These are phyloP conservation scores for Phytophthora ramorum DNA, from an alignment of 352 stramenopile genomes.

Conservation along the genomic window DNA sequence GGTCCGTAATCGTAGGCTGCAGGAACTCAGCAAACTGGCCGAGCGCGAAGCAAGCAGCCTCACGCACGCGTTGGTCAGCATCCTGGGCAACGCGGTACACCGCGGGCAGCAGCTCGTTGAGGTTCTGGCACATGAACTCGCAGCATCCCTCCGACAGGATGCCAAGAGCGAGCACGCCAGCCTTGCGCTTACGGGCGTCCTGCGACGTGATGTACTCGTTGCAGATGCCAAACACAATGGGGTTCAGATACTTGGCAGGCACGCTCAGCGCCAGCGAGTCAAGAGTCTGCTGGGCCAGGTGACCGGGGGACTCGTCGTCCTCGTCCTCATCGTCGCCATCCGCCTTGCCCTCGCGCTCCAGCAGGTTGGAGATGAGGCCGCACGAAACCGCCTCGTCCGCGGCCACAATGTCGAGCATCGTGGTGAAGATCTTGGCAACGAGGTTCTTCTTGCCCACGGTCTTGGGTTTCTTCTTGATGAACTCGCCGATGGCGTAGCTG, in stretches of 20 bases:
- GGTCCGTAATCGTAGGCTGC: conserved; percentile 96
- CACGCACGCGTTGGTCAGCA: conserved; percentile 93
- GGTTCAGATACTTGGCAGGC: conserved; percentile 86
- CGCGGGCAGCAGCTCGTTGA: conserved; percentile 93
- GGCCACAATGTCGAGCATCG: conserved; percentile 87
- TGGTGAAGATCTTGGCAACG: conserved; percentile 85
- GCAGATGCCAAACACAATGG: conserved; percentile 75
- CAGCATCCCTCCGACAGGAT: conserved; percentile 97
- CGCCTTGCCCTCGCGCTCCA: conserved; percentile 70
- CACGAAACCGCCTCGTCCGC: conserved; percentile 81
- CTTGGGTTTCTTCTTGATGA: conserved; percentile 92
- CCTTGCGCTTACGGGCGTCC: conserved; percentile 94
- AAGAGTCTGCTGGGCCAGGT: conserved; percentile 87
- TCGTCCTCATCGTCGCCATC: conserved; percentile 74
- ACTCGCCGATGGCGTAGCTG: conserved; percentile 85
- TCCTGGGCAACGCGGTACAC: conserved; percentile 93
- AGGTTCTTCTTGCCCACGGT: conserved; percentile 88
- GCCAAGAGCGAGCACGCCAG: conserved; percentile 95
- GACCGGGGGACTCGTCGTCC: conserved; percentile 80
- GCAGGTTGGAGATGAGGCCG: conserved; percentile 83
- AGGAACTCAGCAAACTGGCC: conserved; percentile 98
- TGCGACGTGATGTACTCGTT: conserved; percentile 92
- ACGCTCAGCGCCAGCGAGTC: conserved; percentile 85
- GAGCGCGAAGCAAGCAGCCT: conserved; percentile 98
- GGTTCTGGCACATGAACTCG: conserved; percentile 95